Evolutionary conservation across 2,329 filamentous ascomycete species (phyloP).

Genomic region (Trichoderma pleuroti): DNA sequence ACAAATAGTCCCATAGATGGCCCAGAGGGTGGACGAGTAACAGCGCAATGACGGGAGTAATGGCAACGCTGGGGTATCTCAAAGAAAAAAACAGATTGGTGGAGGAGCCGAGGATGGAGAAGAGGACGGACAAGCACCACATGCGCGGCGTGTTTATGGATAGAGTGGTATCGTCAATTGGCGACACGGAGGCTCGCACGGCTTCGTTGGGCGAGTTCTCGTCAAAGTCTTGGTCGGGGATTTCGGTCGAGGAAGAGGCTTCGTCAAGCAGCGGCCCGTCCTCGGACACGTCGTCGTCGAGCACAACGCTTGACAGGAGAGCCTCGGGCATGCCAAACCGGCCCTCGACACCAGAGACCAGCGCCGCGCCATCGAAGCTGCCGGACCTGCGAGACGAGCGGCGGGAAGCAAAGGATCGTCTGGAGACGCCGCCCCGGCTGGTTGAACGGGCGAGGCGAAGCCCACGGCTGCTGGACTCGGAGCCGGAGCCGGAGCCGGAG

Average conservation of each 20-base stretch:
- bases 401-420: constrained; percentile 28
- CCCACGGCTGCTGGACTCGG: constrained; percentile 32
- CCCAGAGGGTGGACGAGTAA: constrained; percentile 82
- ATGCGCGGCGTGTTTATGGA: constrained; percentile 86
- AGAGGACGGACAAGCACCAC: constrained; percentile 78
- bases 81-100: constrained; percentile 87
- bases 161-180: constrained; percentile 70
- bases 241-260: constrained; percentile 37
- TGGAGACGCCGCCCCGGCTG: constrained; percentile 31
- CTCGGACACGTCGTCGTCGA: constrained; percentile 37
- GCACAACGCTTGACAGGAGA: constrained; percentile 43
- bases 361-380: constrained; percentile 48
- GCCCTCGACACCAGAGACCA: constrained; percentile 52
- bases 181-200: constrained; percentile 74
- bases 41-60: constrained; percentile 83
- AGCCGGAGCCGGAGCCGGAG: constrained; percentile 29
- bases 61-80: constrained; percentile 85
- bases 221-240: constrained; percentile 49
- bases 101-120: constrained; percentile 75
- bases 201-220: constrained; percentile 76
- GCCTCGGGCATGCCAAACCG: constrained; percentile 51
- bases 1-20: constrained; percentile 68
- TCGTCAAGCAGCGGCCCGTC: constrained; percentile 35
- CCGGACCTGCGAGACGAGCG: constrained; percentile 41
- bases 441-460: constrained; percentile 35